Evolutionary conservation across 2,329 filamentous ascomycete genomes (phyloP).

Genomic region (Eurotiales sp.): DNA sequence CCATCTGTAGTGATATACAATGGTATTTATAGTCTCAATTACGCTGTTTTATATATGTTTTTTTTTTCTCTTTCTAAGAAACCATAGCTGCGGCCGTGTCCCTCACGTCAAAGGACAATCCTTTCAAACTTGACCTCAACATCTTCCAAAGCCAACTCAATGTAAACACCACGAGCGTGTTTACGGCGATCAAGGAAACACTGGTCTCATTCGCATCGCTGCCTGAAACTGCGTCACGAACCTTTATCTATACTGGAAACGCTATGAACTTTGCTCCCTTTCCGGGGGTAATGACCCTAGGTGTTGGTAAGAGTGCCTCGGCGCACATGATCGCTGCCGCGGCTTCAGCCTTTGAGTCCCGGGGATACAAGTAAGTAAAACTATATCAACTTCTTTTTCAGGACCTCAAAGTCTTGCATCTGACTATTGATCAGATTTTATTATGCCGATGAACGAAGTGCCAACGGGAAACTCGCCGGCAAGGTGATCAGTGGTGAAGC

Average conservation of each 20-base stretch:
- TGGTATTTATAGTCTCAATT: no score
- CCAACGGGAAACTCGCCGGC: background rate
- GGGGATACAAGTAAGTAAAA: background rate
- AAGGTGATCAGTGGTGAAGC: constrained; percentile 7
- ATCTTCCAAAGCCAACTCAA: background rate
- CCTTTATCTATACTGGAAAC: constrained; percentile 2
- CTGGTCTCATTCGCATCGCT: background rate
- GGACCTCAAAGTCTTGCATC: no score
- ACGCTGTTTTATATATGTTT: no score
- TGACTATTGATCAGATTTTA: background rate
- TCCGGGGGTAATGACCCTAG: background rate
- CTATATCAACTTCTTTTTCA: background rate
- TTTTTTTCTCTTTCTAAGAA: no score
- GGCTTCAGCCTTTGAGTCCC: background rate
- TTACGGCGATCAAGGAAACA: background rate
- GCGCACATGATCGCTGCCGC: constrained; percentile 1
- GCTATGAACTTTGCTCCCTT: background rate
- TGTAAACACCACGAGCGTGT: background rate
- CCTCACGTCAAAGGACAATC: no score
- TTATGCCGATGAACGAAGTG: constrained; percentile 2
- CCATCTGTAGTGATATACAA: background rate
- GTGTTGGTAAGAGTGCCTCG: background rate
- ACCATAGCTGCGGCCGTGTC: no score
- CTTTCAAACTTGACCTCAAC: background rate
- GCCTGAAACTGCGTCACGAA: background rate